Percentiles rank a stretch among this genome's conserved stretches.
phyloP scores from a whole-genome alignment of 2,329 filamentous ascomycete genomes.

The Zymoseptoria passerinii region DNA sequence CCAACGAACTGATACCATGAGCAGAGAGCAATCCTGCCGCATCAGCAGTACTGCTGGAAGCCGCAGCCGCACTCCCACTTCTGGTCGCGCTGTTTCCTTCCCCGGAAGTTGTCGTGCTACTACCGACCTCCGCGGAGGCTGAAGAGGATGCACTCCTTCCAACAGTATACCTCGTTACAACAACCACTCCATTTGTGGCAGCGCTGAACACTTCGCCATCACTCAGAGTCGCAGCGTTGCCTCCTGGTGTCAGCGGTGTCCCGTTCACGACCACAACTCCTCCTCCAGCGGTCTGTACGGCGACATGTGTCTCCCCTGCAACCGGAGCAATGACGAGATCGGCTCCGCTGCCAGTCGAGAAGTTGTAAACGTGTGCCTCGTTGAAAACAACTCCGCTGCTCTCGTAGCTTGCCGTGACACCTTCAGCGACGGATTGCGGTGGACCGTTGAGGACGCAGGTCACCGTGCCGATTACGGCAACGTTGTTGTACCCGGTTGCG shows the following conservation, averaged over 20 bases:
- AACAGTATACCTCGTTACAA: not conserved
- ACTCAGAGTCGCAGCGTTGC: conserved; percentile 5
- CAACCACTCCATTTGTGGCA: conserved; percentile 2
- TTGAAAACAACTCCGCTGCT: conserved; percentile 11
- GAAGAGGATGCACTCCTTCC: not conserved
- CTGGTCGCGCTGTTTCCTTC: not conserved
- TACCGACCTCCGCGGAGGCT: not conserved
- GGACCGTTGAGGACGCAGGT: conserved; percentile 12
- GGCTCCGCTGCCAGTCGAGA: not conserved
- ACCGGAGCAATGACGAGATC: conserved; percentile 9
- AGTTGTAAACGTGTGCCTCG: conserved; percentile 2
- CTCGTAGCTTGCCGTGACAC: conserved; percentile 12
- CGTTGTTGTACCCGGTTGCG: conserved; percentile 8
- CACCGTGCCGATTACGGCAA: conserved; percentile 11
- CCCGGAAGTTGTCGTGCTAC: not conserved
- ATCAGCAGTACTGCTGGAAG: not conserved
- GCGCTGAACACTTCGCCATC: conserved; percentile 14
- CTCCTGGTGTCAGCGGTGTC: conserved; percentile 12
- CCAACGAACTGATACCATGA: not conserved
- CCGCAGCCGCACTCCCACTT: not conserved
- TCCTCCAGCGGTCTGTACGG: conserved; percentile 9
- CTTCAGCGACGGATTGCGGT: conserved; percentile 12
- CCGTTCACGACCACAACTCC: conserved; percentile 9
- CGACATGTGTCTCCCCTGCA: conserved; percentile 1
- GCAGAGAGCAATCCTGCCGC: not conserved